Evolutionary conservation across 2,329 filamentous ascomycete genomes (phyloP), one percentile per base, ranked within the genome.

Genomic region (Amylocarpus encephaloides): DNA sequence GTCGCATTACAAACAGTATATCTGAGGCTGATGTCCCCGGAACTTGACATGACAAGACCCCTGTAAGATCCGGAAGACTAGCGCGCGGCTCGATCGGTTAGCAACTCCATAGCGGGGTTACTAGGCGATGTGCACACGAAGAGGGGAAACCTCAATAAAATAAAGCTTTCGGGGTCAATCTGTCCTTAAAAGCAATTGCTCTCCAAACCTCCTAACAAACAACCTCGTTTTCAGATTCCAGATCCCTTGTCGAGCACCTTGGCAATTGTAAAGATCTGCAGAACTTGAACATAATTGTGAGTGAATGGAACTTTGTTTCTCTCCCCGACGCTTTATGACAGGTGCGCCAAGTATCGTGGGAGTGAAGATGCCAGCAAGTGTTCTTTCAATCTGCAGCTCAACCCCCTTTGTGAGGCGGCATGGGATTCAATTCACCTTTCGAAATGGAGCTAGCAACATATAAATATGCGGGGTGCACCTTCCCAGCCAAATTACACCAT

Each of bases 161-260:
- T 40, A 16, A 18, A 11, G 13, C 38, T 18, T 40, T 26, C 22
- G 4, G 7, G 7, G n/a, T 46, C 43, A 38, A 46, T 46, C 43
- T 46, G 43, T 46, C 43, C 43, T 34, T 38, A 36, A 19, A 38
- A 30, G 16, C 40, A 30, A 45, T 45, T 45, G 43, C 32, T 16
- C 16, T 40, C 38, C 16, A 40, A 15, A n/a, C n/a, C 16, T 16
- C 6, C 6, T 18, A 16, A 6, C 16, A 11, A n/a, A 40, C 38
- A 16, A 40, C 16, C 18, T 40, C n/a, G 6, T 4, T 16, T 36
- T 10, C 15, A 16, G 6, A 13, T 16, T 36, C 15, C 15, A 16
- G 34, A 13, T 36, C 3, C 12, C 34, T 10, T 16, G 34, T 10
- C 12, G 12, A 16, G 12, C 11, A 5, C 12, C 12, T 36, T 13